Evolutionary conservation across 1,284 basidiomycete genomes (phyloP).

Genomic region (Papiliotrema terrestris): DNA sequence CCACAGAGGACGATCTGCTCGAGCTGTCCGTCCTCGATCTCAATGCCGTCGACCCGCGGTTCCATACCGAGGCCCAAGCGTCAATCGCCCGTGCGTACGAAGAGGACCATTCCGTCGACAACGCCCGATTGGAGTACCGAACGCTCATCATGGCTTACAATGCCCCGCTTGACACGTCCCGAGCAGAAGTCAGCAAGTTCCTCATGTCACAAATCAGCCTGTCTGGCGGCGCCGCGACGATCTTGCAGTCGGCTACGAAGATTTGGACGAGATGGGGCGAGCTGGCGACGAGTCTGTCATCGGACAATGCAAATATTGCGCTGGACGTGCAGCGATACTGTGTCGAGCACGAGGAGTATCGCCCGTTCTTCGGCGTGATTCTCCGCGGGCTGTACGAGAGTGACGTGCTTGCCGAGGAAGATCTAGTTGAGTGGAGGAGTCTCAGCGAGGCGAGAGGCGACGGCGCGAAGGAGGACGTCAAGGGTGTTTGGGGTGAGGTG

Average conservation of each 20-base stretch:
- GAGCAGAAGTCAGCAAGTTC: conserved; percentile 45
- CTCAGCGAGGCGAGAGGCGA: conserved; percentile 38
- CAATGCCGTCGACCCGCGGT: conserved; percentile 32
- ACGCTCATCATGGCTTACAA: conserved; percentile 48
- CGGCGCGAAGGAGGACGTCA: conserved; percentile 35
- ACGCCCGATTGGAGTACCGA: conserved; percentile 45
- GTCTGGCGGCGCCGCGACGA: conserved; percentile 19
- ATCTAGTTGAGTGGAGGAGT: conserved; percentile 47
- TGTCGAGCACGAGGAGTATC: conserved; percentile 19
- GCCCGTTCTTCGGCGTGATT: conserved; percentile 43
- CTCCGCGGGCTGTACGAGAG: conserved; percentile 47
- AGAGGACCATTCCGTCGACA: conserved; percentile 44
- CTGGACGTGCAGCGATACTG: conserved; percentile 28
- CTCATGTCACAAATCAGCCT: conserved; percentile 36
- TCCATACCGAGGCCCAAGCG: conserved; percentile 37
- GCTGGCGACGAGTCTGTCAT: conserved; percentile 28
- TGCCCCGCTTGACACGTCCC: conserved; percentile 44
- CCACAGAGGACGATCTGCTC: conserved; percentile 23
- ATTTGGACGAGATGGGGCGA: conserved; percentile 44
- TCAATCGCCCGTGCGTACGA: conserved; percentile 45
- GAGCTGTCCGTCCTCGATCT: conserved; percentile 25
- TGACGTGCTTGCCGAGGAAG: conserved; percentile 46
- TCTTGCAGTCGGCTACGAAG: conserved; percentile 22
- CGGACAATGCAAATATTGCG: conserved; percentile 32
- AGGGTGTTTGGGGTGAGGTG: conserved; percentile 29